Evolutionary conservation across 192 early-diverging fungal species (phyloP).

Genomic region (Umbelopsis isabellina): DNA sequence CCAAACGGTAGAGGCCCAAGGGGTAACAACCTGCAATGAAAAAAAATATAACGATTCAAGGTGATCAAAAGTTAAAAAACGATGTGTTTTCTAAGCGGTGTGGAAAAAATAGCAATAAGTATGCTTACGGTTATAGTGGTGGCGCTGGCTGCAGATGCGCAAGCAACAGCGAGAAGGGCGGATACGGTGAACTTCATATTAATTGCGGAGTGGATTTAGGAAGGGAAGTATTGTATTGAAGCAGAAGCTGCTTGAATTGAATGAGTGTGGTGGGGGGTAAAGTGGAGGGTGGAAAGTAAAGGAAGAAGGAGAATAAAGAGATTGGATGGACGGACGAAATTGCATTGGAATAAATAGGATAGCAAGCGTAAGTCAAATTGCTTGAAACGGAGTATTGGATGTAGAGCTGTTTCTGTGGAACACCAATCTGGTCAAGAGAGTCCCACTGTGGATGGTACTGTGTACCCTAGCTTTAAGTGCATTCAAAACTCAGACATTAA

Average conservation of each 20-base stretch:
- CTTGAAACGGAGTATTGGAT: conserved; percentile 6
- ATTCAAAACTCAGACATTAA: conserved; percentile 7
- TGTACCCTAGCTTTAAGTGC: neutral
- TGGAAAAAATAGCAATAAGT: too few species aligned
- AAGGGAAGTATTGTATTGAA: neutral
- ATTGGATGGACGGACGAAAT: neutral
- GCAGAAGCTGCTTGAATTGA: neutral
- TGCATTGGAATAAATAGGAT: neutral
- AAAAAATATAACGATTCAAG: too few species aligned
- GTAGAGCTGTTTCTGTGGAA: conserved; percentile 9
- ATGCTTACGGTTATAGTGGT: conserved; percentile 30
- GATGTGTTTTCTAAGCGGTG: too few species aligned
- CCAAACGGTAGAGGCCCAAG: conserved; percentile 38
- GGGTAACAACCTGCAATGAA: conserved; percentile 25
- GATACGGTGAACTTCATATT: conserved; percentile 36
- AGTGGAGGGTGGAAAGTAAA: neutral
- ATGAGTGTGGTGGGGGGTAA: conserved; percentile 22
- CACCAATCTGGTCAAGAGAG: conserved; percentile 16
- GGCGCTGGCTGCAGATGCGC: conserved; percentile 16
- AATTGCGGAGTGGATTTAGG: conserved; percentile 7
- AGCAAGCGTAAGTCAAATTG: neutral
- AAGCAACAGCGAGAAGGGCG: conserved; percentile 25
- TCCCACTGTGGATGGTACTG: conserved; percentile 8
- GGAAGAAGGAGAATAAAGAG: conserved; percentile 1
- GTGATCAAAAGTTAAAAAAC: too few species aligned